phyloP scores from a whole-genome alignment of 2,329 filamentous ascomycete genomes.

The Fusarium nanum region DNA sequence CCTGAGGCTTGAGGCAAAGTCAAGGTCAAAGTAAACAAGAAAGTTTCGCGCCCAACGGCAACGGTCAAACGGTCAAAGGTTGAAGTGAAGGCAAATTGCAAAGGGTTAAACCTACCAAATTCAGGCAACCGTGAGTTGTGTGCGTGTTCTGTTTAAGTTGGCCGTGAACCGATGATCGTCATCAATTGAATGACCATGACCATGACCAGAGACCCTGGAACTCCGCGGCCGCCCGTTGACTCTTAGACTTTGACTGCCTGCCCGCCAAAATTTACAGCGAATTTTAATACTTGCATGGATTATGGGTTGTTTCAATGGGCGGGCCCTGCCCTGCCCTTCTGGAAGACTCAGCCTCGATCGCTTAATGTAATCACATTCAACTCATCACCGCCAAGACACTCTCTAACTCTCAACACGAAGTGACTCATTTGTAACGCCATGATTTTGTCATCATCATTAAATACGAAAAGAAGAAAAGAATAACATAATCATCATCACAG shows the following conservation, averaged over 20 bases:
- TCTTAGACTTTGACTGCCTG: slow-evolving; percentile 12
- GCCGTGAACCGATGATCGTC: background rate
- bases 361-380: background rate
- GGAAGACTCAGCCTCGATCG: slow-evolving; percentile 29
- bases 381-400: slow-evolving; percentile 17
- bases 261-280: background rate
- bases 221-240: slow-evolving; percentile 5
- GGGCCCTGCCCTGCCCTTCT: slow-evolving; percentile 9
- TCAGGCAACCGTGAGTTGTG: background rate
- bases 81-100: slow-evolving; percentile 13
- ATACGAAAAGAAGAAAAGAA: background rate
- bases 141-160: background rate
- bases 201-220: background rate
- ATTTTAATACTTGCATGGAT: background rate
- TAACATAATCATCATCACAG: background rate
- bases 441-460: slow-evolving; percentile 21
- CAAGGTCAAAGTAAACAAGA: background rate
- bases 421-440: slow-evolving; percentile 32
- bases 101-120: background rate
- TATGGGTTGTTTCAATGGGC: background rate
- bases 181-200: background rate
- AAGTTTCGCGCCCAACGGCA: background rate
- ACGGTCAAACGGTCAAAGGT: background rate
- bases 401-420: slow-evolving; percentile 10
- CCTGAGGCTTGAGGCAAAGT: slow-evolving; percentile 14